A percentile compares a stretch with the other conserved stretches of the same genome.
These are phyloP conservation scores for Quercus agrifolia DNA, from an alignment of 306 rosid species.

Conservation along the genomic window DNA sequence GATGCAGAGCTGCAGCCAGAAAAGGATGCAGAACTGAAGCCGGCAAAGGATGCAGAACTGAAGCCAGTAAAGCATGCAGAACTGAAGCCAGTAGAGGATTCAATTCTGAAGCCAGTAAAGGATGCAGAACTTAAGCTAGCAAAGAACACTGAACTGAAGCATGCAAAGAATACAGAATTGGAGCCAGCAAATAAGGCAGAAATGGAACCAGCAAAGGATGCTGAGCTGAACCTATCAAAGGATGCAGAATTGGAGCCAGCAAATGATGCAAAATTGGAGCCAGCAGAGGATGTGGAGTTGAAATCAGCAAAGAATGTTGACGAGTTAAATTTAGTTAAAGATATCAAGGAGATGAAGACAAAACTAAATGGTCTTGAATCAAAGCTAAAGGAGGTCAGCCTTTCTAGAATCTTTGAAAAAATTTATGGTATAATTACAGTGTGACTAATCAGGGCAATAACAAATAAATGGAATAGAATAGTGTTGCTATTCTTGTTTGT, in stretches of 20 bases:
- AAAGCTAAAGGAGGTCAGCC: constrained; percentile 77
- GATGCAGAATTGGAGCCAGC: constrained; percentile 15
- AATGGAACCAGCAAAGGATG: neutral
- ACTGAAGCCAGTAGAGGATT: constrained; percentile 22
- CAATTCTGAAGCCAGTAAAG: constrained; percentile 8
- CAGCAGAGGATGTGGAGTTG: constrained; percentile 20
- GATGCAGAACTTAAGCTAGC: constrained; percentile 30
- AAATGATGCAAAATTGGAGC: constrained; percentile 18
- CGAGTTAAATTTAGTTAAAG: constrained; percentile 51
- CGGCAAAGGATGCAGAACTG: constrained; percentile 24
- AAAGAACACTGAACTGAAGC: constrained; percentile 19
- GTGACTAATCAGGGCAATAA: neutral
- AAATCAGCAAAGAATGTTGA: constrained; percentile 25
- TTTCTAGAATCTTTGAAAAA: constrained; percentile 7
- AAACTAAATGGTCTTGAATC: constrained; percentile 66
- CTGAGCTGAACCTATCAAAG: neutral
- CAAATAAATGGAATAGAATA: neutral
- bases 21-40: constrained; percentile 22
- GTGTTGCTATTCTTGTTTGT: neutral
- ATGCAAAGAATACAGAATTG: constrained; percentile 12
- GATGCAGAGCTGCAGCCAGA: constrained; percentile 14
- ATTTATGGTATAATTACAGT: neutral
- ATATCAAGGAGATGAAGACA: constrained; percentile 70
- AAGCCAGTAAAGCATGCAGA: constrained; percentile 10
- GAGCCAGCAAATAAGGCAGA: neutral